Evolutionary conservation across 2,329 filamentous ascomycete genomes (phyloP), one percentile per base, ranked within the genome.

Genomic region (Colletotrichum sp.): DNA sequence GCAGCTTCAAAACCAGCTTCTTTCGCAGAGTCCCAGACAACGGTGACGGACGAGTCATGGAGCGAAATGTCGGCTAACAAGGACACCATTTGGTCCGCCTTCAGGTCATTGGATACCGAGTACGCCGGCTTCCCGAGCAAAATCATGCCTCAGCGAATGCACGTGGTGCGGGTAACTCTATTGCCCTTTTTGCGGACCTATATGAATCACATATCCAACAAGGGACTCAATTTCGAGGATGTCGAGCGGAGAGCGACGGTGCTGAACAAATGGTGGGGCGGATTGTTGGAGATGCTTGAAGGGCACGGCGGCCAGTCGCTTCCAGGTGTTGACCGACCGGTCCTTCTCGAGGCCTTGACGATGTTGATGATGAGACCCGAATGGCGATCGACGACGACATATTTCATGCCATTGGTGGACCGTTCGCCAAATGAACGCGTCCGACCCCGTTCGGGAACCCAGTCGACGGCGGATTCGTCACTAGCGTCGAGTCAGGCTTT

Each of bases 221-320:
- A 85, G 75, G 82, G 83, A 18, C 87, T 98, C 62, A 88, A 91
- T n/a, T 89, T 95, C 3, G 95, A 98, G 85, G 95, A 98, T 82
- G 85, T 98, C 60, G 96, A 98, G 80, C 91, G 94, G 44, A 91
- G 96, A 76, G 91, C 94, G 3, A 92, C 92, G 60, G 95, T 98
- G 64, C 86, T 98, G 74, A 95, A 97, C 83, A 96, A 95, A 82
- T 98, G 96, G 96, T 98, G 96, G 96, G 93, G 90, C 59, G 93
- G 92, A 2, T 87, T 98, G 52, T 86, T 98, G 72, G 95, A 97
- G 76, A 92, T 98, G 88, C 90, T 98, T 28, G 93, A 96, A 78
- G 94, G 94, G 36, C 90, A 91, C 8, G 78, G 85, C 72, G 84
- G 89, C 66, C 94, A 95, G 80, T 93, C 94, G 5, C 93, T 98